phyloP scores from a whole-genome alignment of 2,329 filamentous ascomycete genomes.

The Ceratocystis cacaofunesta region DNA sequence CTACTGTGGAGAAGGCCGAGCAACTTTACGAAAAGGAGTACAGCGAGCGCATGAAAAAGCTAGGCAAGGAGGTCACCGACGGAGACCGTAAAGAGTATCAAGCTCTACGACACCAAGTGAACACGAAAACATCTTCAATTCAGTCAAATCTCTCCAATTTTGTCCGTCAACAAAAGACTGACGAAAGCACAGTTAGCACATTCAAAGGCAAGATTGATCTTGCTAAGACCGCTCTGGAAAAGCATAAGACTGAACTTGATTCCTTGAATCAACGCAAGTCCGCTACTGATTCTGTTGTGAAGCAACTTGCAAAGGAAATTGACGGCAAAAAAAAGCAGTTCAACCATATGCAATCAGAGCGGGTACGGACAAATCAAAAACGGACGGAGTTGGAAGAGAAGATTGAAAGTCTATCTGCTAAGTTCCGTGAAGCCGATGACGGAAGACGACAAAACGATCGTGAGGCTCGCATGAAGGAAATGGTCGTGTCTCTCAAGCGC shows the following conservation, averaged over 20 bases:
- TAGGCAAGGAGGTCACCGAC: slow-evolving; percentile 73
- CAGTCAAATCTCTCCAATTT: slow-evolving; percentile 74
- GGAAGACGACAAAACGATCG: slow-evolving; percentile 73
- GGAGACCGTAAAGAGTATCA: slow-evolving; percentile 84
- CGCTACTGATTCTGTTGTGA: slow-evolving; percentile 45
- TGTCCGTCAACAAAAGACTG: slow-evolving; percentile 76
- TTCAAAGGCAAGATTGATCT: slow-evolving; percentile 77
- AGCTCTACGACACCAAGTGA: slow-evolving; percentile 67
- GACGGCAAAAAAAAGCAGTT: slow-evolving; percentile 81
- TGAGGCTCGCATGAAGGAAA: slow-evolving; percentile 65
- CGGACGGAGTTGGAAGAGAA: slow-evolving; percentile 86
- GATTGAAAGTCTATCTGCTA: slow-evolving; percentile 62
- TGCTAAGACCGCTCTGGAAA: slow-evolving; percentile 57
- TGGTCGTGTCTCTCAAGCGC: slow-evolving; percentile 71
- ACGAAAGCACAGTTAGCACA: slow-evolving; percentile 79
- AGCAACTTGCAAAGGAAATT: slow-evolving; percentile 61
- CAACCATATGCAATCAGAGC: slow-evolving; percentile 71
- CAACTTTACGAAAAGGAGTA: slow-evolving; percentile 79
- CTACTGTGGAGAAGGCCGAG: slow-evolving; percentile 76
- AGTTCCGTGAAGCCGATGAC: slow-evolving; percentile 73
- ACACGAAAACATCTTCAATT: slow-evolving; percentile 64
- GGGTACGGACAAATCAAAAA: slow-evolving; percentile 64
- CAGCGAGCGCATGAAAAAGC: slow-evolving; percentile 67
- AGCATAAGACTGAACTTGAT: slow-evolving; percentile 55
- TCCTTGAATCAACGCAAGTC: slow-evolving; percentile 55